These are phyloP conservation scores for Fusarium sp. DNA, from an alignment of 2,329 filamentous ascomycete genomes.

Conservation along the genomic window DNA sequence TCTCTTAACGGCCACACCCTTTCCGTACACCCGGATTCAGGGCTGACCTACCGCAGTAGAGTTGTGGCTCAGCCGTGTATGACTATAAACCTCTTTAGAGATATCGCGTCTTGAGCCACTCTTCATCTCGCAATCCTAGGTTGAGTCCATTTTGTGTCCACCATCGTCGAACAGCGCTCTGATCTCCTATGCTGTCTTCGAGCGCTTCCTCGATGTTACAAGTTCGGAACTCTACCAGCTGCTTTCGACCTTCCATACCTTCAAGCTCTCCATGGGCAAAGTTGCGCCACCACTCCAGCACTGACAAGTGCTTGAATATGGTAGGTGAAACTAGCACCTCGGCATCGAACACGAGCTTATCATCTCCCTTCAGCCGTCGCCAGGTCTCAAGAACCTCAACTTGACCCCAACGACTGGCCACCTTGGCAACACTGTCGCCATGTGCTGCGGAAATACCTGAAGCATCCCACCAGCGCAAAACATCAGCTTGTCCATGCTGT, in stretches of 20 bases:
- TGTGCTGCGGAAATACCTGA: slow-evolving; percentile 83
- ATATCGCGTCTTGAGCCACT: slow-evolving; percentile 88
- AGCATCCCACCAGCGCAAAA: slow-evolving; percentile 88
- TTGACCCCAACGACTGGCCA: slow-evolving; percentile 86
- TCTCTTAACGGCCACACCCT: slow-evolving; percentile 6
- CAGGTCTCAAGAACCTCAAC: slow-evolving; percentile 86
- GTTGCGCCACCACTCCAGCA: slow-evolving; percentile 92
- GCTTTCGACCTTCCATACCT: slow-evolving; percentile 64
- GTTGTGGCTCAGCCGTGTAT: background rate
- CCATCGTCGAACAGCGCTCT: slow-evolving; percentile 81
- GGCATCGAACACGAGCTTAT: slow-evolving; percentile 78
- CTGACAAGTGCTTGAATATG: slow-evolving; percentile 83
- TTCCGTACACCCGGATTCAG: slow-evolving; percentile 20
- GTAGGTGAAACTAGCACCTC: slow-evolving; percentile 89
- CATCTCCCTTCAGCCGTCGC: slow-evolving; percentile 75
- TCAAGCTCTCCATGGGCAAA: slow-evolving; percentile 68
- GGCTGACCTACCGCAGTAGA: slow-evolving; percentile 10
- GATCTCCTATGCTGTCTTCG: slow-evolving; percentile 83
- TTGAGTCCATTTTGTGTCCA: slow-evolving; percentile 89
- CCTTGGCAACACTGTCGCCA: slow-evolving; percentile 83
- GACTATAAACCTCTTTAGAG: slow-evolving; percentile 56
- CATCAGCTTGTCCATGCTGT: slow-evolving; percentile 81
- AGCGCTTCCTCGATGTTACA: slow-evolving; percentile 96
- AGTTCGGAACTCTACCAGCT: slow-evolving; percentile 90
- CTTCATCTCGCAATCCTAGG: slow-evolving; percentile 81